phyloP scores from a whole-genome alignment of 352 stramenopile species.

The Pythium guiyangense region DNA sequence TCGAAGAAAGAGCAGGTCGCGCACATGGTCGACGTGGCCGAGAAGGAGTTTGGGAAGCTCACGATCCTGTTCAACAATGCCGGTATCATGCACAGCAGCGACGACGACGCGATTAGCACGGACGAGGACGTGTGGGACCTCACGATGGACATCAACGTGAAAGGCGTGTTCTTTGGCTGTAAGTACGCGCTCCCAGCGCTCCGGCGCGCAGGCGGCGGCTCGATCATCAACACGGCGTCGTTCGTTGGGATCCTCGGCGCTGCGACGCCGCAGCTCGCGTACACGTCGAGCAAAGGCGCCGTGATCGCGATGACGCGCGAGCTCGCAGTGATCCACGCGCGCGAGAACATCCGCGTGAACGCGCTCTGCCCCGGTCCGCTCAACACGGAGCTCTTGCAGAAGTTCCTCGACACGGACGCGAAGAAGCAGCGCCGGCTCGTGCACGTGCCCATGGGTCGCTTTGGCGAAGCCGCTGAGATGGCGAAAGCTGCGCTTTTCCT shows the following conservation, averaged over 20 bases:
- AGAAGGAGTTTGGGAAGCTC: conserved; percentile 76
- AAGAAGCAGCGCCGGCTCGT: conserved; percentile 86
- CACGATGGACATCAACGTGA: conserved; percentile 87
- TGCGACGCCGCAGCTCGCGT: conserved; percentile 83
- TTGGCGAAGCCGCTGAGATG: conserved; percentile 85
- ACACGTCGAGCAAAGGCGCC: conserved; percentile 86
- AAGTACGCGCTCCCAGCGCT: conserved; percentile 85
- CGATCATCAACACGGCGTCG: conserved; percentile 87
- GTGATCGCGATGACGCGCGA: conserved; percentile 86
- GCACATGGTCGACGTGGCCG: conserved; percentile 68
- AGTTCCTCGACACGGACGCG: conserved; percentile 79
- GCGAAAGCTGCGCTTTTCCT: conserved; percentile 86
- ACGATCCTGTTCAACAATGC: conserved; percentile 88
- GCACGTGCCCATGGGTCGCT: conserved; percentile 85
- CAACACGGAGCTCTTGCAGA: conserved; percentile 85
- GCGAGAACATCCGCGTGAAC: conserved; percentile 88
- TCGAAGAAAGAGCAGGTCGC: conserved; percentile 70
- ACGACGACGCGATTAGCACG: conserved; percentile 75
- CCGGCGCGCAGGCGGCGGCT: conserved; percentile 69
- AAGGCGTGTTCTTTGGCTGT: conserved; percentile 86
- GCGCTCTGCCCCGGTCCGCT: conserved; percentile 80
- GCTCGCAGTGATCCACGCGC: conserved; percentile 79
- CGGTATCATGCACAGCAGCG: conserved; percentile 79
- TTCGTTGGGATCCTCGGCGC: conserved; percentile 81
- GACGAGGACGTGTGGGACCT: conserved; percentile 82